Evolutionary conservation across 2,329 filamentous ascomycete genomes (phyloP).

Genomic region (Ophiocordyceps sinensis): DNA sequence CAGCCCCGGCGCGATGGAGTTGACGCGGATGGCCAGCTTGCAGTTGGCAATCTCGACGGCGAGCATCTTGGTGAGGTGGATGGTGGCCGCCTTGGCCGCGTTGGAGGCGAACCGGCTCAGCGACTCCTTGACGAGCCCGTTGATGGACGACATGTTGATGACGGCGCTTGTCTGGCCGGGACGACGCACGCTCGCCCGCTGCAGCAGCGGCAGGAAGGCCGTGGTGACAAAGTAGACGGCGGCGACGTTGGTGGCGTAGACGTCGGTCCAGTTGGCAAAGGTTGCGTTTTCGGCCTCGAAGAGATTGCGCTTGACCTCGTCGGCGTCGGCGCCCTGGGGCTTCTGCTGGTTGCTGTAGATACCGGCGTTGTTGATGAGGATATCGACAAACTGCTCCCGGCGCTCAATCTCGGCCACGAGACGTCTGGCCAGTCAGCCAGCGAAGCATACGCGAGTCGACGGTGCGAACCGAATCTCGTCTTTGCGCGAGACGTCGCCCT

Average conservation of each 20-base stretch:
- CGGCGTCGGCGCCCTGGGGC: conserved; percentile 32
- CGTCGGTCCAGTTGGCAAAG: conserved; percentile 56
- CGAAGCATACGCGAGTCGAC: conserved; percentile 29
- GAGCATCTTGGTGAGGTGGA: conserved; percentile 50
- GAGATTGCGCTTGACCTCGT: conserved; percentile 43
- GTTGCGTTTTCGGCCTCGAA: conserved; percentile 46
- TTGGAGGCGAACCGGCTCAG: conserved; percentile 55
- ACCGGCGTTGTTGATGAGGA: conserved; percentile 57
- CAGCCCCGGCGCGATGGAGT: conserved; percentile 60
- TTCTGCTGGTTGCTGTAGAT: conserved; percentile 38
- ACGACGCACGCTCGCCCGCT: conserved; percentile 29
- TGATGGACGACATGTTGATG: conserved; percentile 54
- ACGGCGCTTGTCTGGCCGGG: conserved; percentile 41
- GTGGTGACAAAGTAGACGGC: conserved; percentile 52
- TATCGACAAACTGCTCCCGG: conserved; percentile 42
- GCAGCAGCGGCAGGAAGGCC: conserved; percentile 46
- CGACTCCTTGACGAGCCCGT: conserved; percentile 45
- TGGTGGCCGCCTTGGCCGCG: conserved; percentile 47
- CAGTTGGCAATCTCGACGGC: conserved; percentile 44
- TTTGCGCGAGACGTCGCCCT: conserved; percentile 48
- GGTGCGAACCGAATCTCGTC: conserved; percentile 30
- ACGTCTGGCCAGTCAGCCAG: not conserved
- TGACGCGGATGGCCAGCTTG: conserved; percentile 49
- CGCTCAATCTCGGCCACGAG: conserved; percentile 29
- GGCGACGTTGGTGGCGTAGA: conserved; percentile 64